These are phyloP conservation scores for Pyrenopolyporus hunteri DNA, from an alignment of 495 filamentous ascomycete genomes.

Conservation along the genomic window DNA sequence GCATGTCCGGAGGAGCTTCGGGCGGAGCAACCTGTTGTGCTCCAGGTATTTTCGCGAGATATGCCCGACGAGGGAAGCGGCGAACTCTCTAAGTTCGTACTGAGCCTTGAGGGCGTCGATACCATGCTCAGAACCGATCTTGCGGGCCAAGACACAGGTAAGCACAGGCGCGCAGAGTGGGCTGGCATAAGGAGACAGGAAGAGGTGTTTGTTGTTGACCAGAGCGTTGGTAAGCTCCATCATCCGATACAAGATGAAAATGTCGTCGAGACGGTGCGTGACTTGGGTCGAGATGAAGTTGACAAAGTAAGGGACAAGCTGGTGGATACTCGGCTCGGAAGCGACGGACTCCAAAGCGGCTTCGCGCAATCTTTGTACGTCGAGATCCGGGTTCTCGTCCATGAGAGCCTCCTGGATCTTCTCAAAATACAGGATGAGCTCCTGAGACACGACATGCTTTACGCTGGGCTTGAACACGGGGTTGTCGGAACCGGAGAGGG, in stretches of 20 bases:
- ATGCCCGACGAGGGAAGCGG: constrained; percentile 75
- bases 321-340: constrained; percentile 89
- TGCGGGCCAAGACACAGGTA: constrained; percentile 87
- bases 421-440: constrained; percentile 96
- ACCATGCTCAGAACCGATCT: constrained; percentile 64
- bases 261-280: constrained; percentile 83
- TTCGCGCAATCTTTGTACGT: constrained; percentile 68
- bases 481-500: constrained; percentile 81
- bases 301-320: constrained; percentile 93
- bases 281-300: constrained; percentile 94
- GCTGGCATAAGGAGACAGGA: constrained; percentile 89
- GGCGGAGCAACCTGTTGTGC: constrained; percentile 76
- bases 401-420: constrained; percentile 85
- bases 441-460: constrained; percentile 93
- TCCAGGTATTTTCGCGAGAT: constrained; percentile 77
- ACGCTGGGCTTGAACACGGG: constrained; percentile 84
- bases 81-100: constrained; percentile 81
- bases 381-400: constrained; percentile 80
- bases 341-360: constrained; percentile 82
- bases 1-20: constrained; percentile 87
- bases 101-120: constrained; percentile 59
- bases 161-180: constrained; percentile 85
- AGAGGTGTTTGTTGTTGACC: constrained; percentile 80
- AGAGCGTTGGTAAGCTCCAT: constrained; percentile 85
- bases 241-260: constrained; percentile 86